Base-by-base conservation (phyloP, 345 rosid species). In the Salix koriyanagi region DNA sequence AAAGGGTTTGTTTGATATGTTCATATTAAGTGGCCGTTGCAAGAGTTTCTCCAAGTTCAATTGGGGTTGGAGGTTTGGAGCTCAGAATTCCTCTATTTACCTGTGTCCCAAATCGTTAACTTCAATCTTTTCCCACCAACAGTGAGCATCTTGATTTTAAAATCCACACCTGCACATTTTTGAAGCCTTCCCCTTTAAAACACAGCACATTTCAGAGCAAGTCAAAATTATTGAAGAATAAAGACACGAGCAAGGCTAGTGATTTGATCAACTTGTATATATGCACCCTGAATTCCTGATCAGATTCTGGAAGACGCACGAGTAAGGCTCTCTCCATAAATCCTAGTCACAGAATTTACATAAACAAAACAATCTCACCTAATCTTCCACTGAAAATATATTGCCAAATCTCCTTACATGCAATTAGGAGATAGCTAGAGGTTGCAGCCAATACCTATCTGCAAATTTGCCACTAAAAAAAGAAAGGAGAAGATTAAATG, bases 81-180 rank as follows among this genome's bases (percentile, higher is more conserved):
- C 4, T 11, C 44, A 41, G 44, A 10, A 41, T 41, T 13, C 25
- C 18, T 71, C 44, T 50, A 21, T 62, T 71, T 81, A 93, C 98
- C 99, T 77, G 99, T 96, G 78, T 96, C 99, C 99, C 99, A 96
- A 48, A 96, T 91, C 8, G 98, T 96, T 44, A 96, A 91, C 82
- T 96, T 96, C 83, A 96, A 82, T 77, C 82, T 88, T 77, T 96
- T 96, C 58, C 91, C 99, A 83, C 84, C 90, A 39, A 86, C 79
- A 36, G 82, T 89, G 65, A 93, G 78, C 74, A 74, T 84, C 85
- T 96, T 96, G 83, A 96, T 83, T 89, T 96, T 96, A 66, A 96
- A 96, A 88, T 96, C 99, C 74, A 96, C 99, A 68, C 98, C 99
- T 96, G 85, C 81, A 81, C 39, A 76, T 62, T 18, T 13, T 69